Percentiles rank a stretch among this genome's conserved stretches.
phyloP scores from a whole-genome alignment of 1,284 basidiomycete species.

The Ceratobasidium sp. region DNA sequence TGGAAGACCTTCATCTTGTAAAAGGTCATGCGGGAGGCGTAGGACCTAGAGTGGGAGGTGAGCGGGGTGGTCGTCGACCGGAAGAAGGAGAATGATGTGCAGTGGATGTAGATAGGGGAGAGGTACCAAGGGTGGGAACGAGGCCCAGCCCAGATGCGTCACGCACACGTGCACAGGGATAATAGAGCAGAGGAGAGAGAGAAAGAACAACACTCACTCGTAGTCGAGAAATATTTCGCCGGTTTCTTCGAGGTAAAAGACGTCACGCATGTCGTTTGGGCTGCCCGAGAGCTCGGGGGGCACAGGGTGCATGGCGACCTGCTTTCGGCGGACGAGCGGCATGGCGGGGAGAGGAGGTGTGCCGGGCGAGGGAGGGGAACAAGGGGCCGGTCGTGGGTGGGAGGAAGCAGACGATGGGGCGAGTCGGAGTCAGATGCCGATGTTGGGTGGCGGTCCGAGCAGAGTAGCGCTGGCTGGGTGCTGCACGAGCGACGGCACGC shows the following conservation, averaged over 20 bases:
- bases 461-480: conserved; percentile 23
- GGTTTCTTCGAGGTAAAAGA: conserved; percentile 89
- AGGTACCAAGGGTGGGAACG: conserved; percentile 43
- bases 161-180: conserved; percentile 27
- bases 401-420: not conserved
- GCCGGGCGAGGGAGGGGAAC: not conserved
- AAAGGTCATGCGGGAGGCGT: conserved; percentile 90
- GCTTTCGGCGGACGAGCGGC: conserved; percentile 91
- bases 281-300: conserved; percentile 67
- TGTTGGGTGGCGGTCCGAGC: conserved; percentile 29
- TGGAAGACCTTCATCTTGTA: conserved; percentile 93
- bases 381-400: not conserved
- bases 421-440: conserved; percentile 18
- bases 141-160: conserved; percentile 44
- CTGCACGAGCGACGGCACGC: not conserved
- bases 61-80: too few species aligned
- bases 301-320: conserved; percentile 84
- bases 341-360: conserved; percentile 53
- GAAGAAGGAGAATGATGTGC: conserved; percentile 24
- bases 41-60: conserved; percentile 65
- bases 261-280: conserved; percentile 71
- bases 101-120: conserved; percentile 4
- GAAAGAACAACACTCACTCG: conserved; percentile 66
- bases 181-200: conserved; percentile 40
- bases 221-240: conserved; percentile 96